Evolutionary conservation across 129 eudicot species (phyloP).

Genomic region (Deinandra increscens): DNA sequence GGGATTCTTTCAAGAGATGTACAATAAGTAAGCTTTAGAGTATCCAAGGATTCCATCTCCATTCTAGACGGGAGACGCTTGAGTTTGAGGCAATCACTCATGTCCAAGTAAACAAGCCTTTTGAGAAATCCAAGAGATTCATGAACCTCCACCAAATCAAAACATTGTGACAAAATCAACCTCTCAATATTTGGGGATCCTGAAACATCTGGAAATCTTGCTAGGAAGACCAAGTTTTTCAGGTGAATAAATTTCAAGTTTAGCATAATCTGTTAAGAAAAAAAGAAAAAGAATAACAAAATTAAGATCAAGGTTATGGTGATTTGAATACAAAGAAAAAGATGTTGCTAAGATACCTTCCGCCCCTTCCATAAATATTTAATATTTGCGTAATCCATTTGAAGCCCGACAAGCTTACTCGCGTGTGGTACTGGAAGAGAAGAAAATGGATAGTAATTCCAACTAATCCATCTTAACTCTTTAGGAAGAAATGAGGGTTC

Average conservation of each 20-base stretch:
- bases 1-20: background rate
- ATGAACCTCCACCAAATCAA: constrained; percentile 6
- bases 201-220: constrained; percentile 20
- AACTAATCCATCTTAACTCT: background rate
- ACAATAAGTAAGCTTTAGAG: background rate
- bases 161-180: background rate
- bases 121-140: constrained; percentile 3
- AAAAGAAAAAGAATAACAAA: background rate
- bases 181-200: no score
- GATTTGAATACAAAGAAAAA: background rate
- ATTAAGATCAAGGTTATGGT: background rate
- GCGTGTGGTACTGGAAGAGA: background rate
- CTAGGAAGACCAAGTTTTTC: background rate
- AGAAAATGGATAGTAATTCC: background rate
- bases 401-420: background rate
- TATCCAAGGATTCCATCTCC: constrained; percentile 23
- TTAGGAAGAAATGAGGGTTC: background rate
- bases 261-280: background rate
- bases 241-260: constrained; percentile 18
- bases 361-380: background rate
- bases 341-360: background rate
- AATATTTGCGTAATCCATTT: background rate
- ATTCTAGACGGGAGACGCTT: constrained; percentile 7
- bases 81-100: constrained; percentile 7
- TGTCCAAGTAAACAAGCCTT: constrained; percentile 19